These are phyloP conservation scores for Arabis alpina DNA, from an alignment of 345 rosid species.

Conservation along the genomic window DNA sequence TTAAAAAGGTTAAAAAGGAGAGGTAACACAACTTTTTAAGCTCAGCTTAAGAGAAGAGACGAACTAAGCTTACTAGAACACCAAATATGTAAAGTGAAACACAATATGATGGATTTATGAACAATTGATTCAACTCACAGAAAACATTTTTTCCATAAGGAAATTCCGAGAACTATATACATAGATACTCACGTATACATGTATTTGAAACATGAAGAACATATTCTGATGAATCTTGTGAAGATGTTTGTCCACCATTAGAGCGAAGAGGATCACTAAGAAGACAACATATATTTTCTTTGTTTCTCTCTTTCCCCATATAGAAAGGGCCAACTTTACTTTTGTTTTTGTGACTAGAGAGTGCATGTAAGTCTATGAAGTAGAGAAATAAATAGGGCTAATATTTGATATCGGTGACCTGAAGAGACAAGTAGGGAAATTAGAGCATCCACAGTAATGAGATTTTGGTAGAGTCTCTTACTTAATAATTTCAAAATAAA, in stretches of 20 bases:
- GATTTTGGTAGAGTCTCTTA: no score
- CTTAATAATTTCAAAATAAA: no score
- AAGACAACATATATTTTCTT: neutral
- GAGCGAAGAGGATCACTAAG: conserved; percentile 20
- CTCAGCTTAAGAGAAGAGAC: neutral
- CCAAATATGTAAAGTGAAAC: neutral
- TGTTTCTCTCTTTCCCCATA: conserved; percentile 27
- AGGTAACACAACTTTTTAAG: neutral
- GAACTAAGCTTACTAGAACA: neutral
- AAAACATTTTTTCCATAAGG: no score
- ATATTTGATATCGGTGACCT: conserved; percentile 9
- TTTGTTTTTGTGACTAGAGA: conserved; percentile 22
- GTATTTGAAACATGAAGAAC: conserved; percentile 22
- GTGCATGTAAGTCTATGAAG: neutral
- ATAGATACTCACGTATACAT: neutral
- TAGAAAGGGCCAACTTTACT: neutral
- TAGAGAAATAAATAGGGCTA: conserved; percentile 23
- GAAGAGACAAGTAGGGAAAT: conserved; percentile 28
- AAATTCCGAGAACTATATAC: no score
- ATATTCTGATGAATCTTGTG: conserved; percentile 25
- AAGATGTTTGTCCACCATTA: conserved; percentile 29
- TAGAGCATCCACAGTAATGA: no score
- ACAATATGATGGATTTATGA: neutral
- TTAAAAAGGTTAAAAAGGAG: neutral
- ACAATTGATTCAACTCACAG: no score